These are phyloP conservation scores for Ogataea methylovora DNA, from an alignment of 805 yeast genomes.

Conservation along the genomic window DNA sequence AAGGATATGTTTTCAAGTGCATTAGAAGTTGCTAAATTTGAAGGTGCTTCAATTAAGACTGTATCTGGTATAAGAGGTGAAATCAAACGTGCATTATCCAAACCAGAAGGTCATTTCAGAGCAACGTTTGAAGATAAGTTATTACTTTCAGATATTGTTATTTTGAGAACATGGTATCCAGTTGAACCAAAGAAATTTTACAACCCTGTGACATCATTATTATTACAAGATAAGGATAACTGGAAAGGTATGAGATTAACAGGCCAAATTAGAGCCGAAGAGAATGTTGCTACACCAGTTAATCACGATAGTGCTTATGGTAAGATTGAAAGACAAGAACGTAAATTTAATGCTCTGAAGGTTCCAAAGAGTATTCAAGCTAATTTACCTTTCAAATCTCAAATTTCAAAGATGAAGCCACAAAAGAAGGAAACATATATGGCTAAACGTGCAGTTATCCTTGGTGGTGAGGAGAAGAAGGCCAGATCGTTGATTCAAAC, in stretches of 20 bases:
- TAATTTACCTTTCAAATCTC: conserved; percentile 86
- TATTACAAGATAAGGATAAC: conserved; percentile 66
- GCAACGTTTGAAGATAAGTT: conserved; percentile 97
- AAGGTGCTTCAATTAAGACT: conserved; percentile 94
- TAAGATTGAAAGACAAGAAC: conserved; percentile 76
- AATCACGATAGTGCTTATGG: conserved; percentile 42
- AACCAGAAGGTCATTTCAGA: conserved; percentile 92
- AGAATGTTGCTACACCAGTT: conserved; percentile 55
- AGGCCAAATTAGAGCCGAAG: conserved; percentile 83
- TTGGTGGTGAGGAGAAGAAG: conserved; percentile 89
- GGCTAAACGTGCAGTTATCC: conserved; percentile 86
- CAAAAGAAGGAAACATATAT: conserved; percentile 76
- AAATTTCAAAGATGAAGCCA: conserved; percentile 81
- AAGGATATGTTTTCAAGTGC: conserved; percentile 93
- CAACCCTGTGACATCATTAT: conserved; percentile 90
- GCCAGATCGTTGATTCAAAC: conserved; percentile 85
- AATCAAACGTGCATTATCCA: conserved; percentile 86
- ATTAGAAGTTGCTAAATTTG: conserved; percentile 94
- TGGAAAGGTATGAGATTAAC: conserved; percentile 98
- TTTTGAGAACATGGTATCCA: conserved; percentile 95
- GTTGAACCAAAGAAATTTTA: conserved; percentile 84
- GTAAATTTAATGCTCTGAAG: conserved; percentile 80
- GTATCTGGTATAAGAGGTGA: conserved; percentile 98
- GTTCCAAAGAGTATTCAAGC: conserved; percentile 77
- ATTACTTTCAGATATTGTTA: conserved; percentile 80